Evolutionary conservation across 179 eudicot genomes (phyloP), one percentile per base, ranked within the genome.

Genomic region (Nepenthes alata): DNA sequence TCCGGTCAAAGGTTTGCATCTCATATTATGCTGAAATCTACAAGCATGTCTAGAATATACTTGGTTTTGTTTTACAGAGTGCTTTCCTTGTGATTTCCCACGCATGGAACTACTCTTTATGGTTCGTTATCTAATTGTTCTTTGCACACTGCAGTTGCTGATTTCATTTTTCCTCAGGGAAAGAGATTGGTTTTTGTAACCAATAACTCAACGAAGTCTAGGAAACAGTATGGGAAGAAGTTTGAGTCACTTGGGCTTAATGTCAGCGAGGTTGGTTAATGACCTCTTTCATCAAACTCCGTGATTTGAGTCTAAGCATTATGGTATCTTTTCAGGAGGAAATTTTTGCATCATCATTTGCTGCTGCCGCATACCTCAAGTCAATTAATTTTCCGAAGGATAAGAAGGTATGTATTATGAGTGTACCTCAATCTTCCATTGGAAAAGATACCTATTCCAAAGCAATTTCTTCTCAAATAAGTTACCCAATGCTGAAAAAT

Each of bases 261-360:
- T 64, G 95, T 93, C 69, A 80, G 37, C 36, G 96, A 93, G 98
- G 98, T 86, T 64, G 62, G 86, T 68, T 50, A 13, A 25, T 25
- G 25, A 25, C 25, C 25, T 25, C 25, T 25, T 25, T 25, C 25
- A 25, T 25, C 25, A 25, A 25, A 25, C 25, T 25, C 25, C 1
- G 25, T 25, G 0, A 25, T 25, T 25, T 25, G 0, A 25, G 25
- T 25, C 25, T 25, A 25, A 25, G 25, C 25, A 25, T 25, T 0
- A 25, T 25, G 25, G 25, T 25, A 58, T 63, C 70, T 13, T 76
- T 75, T 61, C 87, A 93, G 98, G 98, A 93, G 81, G 97, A 93
- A 73, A 93, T 89, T 69, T 93, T 93, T 63, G 97, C 98, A 2
- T 93, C 98, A 48, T 93, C 98, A 35, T 93, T 91, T 75, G 98